phyloP scores from a whole-genome alignment of 2,329 filamentous ascomycete species.

The Alternaria burnsii region DNA sequence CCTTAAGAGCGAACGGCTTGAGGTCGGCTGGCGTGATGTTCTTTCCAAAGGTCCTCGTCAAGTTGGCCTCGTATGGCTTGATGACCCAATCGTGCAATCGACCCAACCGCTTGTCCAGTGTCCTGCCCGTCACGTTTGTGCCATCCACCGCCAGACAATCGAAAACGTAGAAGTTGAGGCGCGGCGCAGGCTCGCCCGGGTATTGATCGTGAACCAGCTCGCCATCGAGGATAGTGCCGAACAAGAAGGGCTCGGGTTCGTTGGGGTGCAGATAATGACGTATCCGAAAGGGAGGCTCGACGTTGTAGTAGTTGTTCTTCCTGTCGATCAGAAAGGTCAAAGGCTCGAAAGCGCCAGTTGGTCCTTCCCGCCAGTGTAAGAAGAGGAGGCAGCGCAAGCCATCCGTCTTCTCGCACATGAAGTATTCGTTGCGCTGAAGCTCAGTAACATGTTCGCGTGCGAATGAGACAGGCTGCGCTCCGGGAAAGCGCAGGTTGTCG shows the following conservation, averaged over 20 bases:
- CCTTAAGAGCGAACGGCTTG: slow-evolving; percentile 80
- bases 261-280: slow-evolving; percentile 70
- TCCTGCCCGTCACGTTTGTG: slow-evolving; percentile 76
- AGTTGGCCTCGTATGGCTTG: slow-evolving; percentile 71
- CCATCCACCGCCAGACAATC: slow-evolving; percentile 87
- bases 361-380: slow-evolving; percentile 71
- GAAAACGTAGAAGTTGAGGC: slow-evolving; percentile 86
- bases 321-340: slow-evolving; percentile 94
- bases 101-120: slow-evolving; percentile 86
- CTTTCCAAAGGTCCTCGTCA: slow-evolving; percentile 55
- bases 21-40: slow-evolving; percentile 57
- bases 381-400: slow-evolving; percentile 96
- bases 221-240: slow-evolving; percentile 85
- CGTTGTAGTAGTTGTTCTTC: slow-evolving; percentile 95
- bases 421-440: slow-evolving; percentile 86
- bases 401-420: slow-evolving; percentile 97
- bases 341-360: slow-evolving; percentile 28
- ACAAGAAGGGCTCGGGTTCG: slow-evolving; percentile 72
- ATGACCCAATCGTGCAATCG: slow-evolving; percentile 84
- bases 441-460: slow-evolving; percentile 81
- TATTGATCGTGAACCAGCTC: slow-evolving; percentile 90
- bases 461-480: slow-evolving; percentile 94
- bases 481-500: slow-evolving; percentile 76
- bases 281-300: slow-evolving; percentile 79
- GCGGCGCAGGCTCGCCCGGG: slow-evolving; percentile 68